A percentile compares a stretch with the other conserved stretches of the same genome.
These are phyloP conservation scores for Botrytis porri DNA, from an alignment of 2,329 filamentous ascomycete species.

Conservation along the genomic window DNA sequence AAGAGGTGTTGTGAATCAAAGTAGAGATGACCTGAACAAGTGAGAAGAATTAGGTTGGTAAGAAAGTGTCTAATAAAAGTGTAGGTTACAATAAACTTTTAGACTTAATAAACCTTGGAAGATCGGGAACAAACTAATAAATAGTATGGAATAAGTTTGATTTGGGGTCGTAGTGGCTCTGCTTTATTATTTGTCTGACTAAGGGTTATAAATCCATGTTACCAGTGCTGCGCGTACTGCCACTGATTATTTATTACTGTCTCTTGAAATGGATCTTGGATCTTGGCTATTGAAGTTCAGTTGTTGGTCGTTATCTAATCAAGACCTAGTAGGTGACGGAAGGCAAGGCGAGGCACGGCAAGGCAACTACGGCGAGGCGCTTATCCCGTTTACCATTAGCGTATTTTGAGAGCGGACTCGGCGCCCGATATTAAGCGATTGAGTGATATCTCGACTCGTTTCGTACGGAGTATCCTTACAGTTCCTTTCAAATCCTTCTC, in stretches of 20 bases:
- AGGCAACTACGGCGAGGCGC: neutral
- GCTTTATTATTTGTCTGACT: neutral
- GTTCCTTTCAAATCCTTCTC: neutral
- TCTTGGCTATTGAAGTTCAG: neutral
- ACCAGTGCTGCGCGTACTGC: neutral
- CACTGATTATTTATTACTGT: neutral
- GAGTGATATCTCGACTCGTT: neutral
- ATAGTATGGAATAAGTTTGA: neutral
- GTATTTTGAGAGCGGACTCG: neutral
- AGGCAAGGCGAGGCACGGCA: neutral
- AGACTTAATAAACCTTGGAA: neutral
- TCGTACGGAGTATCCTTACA: neutral
- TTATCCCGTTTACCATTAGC: neutral
- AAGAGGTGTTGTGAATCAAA: neutral
- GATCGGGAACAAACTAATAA: neutral
- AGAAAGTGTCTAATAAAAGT: neutral
- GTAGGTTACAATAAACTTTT: conserved; percentile 7
- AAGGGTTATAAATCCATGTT: neutral
- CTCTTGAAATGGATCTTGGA: neutral
- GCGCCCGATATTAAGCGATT: neutral
- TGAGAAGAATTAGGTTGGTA: neutral
- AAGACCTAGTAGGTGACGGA: neutral
- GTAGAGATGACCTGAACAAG: neutral
- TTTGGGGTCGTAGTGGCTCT: neutral
- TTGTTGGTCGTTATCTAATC: neutral